Evolutionary conservation across 257 asterid species (phyloP), one percentile per base, ranked within the genome.

Genomic region (Echites panduratus): DNA sequence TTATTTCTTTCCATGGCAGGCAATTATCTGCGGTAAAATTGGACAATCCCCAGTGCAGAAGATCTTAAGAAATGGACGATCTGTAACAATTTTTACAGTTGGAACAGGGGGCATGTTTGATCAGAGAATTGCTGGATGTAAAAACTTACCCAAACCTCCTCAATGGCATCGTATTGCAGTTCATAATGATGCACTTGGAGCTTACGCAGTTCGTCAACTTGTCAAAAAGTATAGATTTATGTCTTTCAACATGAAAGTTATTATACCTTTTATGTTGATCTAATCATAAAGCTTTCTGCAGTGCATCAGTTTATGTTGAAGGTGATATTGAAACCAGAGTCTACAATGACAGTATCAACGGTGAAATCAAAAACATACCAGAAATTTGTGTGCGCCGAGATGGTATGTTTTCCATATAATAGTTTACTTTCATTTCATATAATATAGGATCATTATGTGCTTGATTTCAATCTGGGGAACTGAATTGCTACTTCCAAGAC

Each of bases 141-240:
- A 53, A 40, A 85, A 89, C 83, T 79, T 86, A 81, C 89, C 97
- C 20, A 92, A 82, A 77, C 99, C 97, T 66, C 96, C 86, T 79
- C 99, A 95, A 71, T 95, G 98, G 99, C 99, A 95, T 86, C 95
- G 98, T 12, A 71, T 95, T 72, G 98, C 98, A 14, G 96, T 95
- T 72, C 99, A 95, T 78, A 95, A 95, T 79, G 89, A 94, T 26
- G 79, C 65, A 82, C 97, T 95, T 27, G 98, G 95, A 74, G 85
- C 86, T 73, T 95, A 91, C 77, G 91, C 97, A 26, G 97, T 95
- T 85, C 96, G 87, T 74, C 91, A 95, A 82, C 81, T 95, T 75
- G 87, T 83, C 73, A 90, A 90, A 83, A 92, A 89, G 98, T 90
- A 82, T 72, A 87, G 52, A 52, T 68, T 29, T 9, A 5, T 64